Evolutionary conservation across 2,329 filamentous ascomycete genomes (phyloP).

Genomic region (Amauroascus verrucosus): DNA sequence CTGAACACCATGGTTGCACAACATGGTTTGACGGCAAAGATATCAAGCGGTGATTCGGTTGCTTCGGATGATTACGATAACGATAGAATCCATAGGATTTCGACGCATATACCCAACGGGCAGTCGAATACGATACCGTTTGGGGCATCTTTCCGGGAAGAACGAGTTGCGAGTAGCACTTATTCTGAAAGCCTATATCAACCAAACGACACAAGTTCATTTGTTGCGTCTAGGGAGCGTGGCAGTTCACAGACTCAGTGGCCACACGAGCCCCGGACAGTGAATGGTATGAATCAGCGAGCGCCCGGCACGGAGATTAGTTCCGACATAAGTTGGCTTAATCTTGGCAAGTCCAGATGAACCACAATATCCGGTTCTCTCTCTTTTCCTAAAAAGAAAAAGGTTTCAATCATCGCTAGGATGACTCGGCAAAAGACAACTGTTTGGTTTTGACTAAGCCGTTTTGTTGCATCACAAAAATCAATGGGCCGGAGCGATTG

Average conservation of each 20-base stretch:
- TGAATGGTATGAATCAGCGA: not conserved
- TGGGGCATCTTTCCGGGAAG: conserved; percentile 20
- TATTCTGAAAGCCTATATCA: conserved; percentile 34
- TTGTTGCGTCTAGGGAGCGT: conserved; percentile 13
- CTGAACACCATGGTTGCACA: conserved; percentile 28
- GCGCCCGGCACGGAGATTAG: conserved; percentile 20
- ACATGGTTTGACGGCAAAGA: conserved; percentile 34
- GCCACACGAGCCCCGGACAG: conserved; percentile 3
- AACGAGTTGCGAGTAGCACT: conserved; percentile 33
- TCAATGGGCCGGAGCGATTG: too few species aligned
- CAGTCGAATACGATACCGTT: conserved; percentile 11
- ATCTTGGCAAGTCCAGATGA: conserved; percentile 21
- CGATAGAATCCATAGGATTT: conserved; percentile 15
- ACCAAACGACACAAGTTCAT: conserved; percentile 17
- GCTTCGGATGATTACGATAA: conserved; percentile 29
- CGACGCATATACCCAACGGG: not conserved
- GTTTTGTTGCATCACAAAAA: too few species aligned
- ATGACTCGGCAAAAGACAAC: too few species aligned
- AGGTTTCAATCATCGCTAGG: too few species aligned
- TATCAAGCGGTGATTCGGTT: conserved; percentile 35
- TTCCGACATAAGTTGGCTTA: conserved; percentile 38
- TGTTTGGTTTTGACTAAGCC: too few species aligned
- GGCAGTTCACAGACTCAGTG: conserved; percentile 17
- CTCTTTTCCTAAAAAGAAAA: not conserved
- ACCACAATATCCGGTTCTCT: not conserved